A percentile compares a stretch with the other conserved stretches of the same genome.
phyloP scores from a whole-genome alignment of 2,329 filamentous ascomycete species.

The Chalara sp. region DNA sequence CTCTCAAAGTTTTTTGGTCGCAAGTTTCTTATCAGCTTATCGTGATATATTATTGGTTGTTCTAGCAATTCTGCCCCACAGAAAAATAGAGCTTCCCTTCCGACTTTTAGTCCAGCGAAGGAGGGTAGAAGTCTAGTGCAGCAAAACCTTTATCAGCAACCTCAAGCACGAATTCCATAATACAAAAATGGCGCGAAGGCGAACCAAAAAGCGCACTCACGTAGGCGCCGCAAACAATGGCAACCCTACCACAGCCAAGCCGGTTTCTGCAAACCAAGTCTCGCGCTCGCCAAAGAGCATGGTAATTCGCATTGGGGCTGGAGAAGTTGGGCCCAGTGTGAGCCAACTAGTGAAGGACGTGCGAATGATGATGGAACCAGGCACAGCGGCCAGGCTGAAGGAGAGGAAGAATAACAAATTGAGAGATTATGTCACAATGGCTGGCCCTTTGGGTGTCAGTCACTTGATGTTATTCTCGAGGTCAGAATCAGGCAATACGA shows the following conservation, averaged over 20 bases:
- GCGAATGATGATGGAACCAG: slow-evolving; percentile 89
- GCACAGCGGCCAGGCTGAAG: slow-evolving; percentile 82
- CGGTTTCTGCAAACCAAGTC: slow-evolving; percentile 48
- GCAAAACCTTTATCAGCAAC: slow-evolving; percentile 10
- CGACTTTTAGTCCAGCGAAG: too few relatives aligned
- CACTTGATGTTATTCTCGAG: slow-evolving; percentile 91
- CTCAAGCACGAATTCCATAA: slow-evolving; percentile 9
- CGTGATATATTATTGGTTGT: slow-evolving; percentile 9
- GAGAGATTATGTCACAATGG: slow-evolving; percentile 92
- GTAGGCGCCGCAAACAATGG: slow-evolving; percentile 50
- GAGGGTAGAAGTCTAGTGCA: neutral
- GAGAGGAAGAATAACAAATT: slow-evolving; percentile 84
- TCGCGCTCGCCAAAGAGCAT: slow-evolving; percentile 82
- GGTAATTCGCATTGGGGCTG: slow-evolving; percentile 95
- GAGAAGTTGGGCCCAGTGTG: slow-evolving; percentile 85
- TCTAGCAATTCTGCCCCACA: slow-evolving; percentile 10
- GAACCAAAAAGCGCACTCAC: slow-evolving; percentile 87
- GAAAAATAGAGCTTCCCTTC: too few relatives aligned
- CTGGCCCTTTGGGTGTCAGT: slow-evolving; percentile 84
- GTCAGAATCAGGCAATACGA: slow-evolving; percentile 84
- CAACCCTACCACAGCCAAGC: slow-evolving; percentile 34
- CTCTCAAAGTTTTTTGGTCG: too few relatives aligned
- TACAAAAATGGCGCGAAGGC: slow-evolving; percentile 64
- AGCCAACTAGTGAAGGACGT: slow-evolving; percentile 90
- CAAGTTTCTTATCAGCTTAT: too few relatives aligned